These are phyloP conservation scores for Ogataea kodamae DNA, from an alignment of 805 yeast species.

Conservation along the genomic window DNA sequence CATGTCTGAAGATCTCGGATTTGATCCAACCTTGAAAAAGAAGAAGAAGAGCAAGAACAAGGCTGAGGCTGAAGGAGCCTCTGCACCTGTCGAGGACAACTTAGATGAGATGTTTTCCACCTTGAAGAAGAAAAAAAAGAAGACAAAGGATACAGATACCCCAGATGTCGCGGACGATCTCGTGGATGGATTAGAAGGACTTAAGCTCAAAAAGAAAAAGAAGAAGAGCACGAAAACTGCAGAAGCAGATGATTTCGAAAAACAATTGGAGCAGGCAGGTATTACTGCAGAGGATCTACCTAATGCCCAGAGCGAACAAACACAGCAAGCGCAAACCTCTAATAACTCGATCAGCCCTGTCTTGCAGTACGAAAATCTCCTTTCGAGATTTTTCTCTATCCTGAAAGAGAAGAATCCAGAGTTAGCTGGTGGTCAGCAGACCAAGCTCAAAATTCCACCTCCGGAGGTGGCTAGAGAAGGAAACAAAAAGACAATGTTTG, in stretches of 20 bases:
- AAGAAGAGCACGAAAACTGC: slow-evolving; percentile 53
- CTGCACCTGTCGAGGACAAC: slow-evolving; percentile 39
- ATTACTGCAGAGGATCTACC: slow-evolving; percentile 47
- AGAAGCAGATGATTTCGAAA: slow-evolving; percentile 79
- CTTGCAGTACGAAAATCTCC: slow-evolving; percentile 66
- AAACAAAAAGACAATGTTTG: slow-evolving; percentile 90
- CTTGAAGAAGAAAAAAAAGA: slow-evolving; percentile 84
- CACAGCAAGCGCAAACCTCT: slow-evolving; percentile 22
- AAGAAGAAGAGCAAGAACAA: slow-evolving; percentile 62
- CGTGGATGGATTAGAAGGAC: slow-evolving; percentile 63
- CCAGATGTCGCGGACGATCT: slow-evolving; percentile 39
- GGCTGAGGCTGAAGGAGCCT: slow-evolving; percentile 31
- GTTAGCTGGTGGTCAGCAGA: slow-evolving; percentile 92
- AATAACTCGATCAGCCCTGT: slow-evolving; percentile 44
- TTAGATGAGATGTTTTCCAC: slow-evolving; percentile 71
- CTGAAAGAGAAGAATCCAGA: slow-evolving; percentile 95
- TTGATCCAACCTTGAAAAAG: slow-evolving; percentile 73
- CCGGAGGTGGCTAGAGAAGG: slow-evolving; percentile 98
- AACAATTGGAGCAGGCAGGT: slow-evolving; percentile 88
- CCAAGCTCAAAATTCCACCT: slow-evolving; percentile 95
- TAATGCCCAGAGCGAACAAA: slow-evolving; percentile 7
- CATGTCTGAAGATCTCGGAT: slow-evolving; percentile 49
- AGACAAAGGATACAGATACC: slow-evolving; percentile 46
- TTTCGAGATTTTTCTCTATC: slow-evolving; percentile 81
- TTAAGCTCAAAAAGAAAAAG: slow-evolving; percentile 79